Evolutionary conservation across 1,284 basidiomycete genomes (phyloP).

Genomic region (Rhodotorula sp.): DNA sequence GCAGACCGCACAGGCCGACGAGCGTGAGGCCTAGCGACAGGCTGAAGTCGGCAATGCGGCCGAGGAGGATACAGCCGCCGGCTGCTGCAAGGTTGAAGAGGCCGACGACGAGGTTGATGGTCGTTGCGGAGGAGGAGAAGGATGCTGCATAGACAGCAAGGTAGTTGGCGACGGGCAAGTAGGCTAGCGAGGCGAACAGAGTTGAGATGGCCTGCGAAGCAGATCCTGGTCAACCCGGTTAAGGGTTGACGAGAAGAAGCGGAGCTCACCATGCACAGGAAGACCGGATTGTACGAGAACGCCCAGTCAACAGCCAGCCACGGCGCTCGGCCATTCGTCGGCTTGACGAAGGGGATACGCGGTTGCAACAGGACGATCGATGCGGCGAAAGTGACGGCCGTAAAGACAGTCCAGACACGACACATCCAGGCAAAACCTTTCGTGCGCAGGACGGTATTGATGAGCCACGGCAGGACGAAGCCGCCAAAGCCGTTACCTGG

Average conservation of each 20-base stretch:
- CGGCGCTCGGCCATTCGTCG: background rate
- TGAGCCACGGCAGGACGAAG: background rate
- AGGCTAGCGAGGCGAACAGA: background rate
- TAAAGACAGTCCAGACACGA: constrained; percentile 10
- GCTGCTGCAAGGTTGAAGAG: constrained; percentile 16
- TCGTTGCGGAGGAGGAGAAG: background rate
- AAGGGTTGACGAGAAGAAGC: background rate
- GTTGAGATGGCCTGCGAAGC: background rate
- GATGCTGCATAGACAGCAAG: constrained; percentile 7
- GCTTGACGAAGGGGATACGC: constrained; percentile 7
- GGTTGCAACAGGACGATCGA: constrained; percentile 7
- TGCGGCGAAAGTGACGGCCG: background rate
- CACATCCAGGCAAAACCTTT: constrained; percentile 6
- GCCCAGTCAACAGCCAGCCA: background rate
- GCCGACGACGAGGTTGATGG: constrained; percentile 12
- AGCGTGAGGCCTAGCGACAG: background rate
- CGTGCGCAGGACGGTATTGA: background rate
- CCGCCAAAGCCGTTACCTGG: background rate
- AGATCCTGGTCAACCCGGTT: no score
- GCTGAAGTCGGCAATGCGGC: constrained; percentile 1
- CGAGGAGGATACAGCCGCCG: background rate
- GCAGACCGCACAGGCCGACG: background rate
- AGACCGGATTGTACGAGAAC: constrained; percentile 1
- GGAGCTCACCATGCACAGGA: constrained; percentile 1
- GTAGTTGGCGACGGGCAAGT: constrained; percentile 19